Conservation (phyloP, 176 grass and related monocot species). For the Paspalum notatum region DNA sequence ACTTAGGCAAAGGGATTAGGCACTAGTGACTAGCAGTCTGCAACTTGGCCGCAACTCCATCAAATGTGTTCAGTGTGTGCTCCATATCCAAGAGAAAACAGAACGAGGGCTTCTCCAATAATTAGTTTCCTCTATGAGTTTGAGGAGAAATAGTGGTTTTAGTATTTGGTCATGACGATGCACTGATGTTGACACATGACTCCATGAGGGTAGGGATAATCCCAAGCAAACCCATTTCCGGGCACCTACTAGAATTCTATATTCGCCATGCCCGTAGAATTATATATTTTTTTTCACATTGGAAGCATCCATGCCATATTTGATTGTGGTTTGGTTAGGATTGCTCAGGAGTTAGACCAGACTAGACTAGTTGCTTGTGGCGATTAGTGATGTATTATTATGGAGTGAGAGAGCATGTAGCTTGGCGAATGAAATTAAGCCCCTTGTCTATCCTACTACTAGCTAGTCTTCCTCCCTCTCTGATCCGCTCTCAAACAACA, state of each 20-base stretch:
- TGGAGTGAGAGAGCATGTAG: slow-evolving; percentile 34
- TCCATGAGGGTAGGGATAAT: slow-evolving; percentile 54
- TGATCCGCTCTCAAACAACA: slow-evolving; percentile 8
- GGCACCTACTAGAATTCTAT: neutral
- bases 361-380: neutral
- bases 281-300: slow-evolving; percentile 32
- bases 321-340: slow-evolving; percentile 44
- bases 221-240: slow-evolving; percentile 57
- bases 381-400: slow-evolving; percentile 26
- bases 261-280: slow-evolving; percentile 19
- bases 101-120: slow-evolving; percentile 7
- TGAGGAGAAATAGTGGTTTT: slow-evolving; percentile 37
- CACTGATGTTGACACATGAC: slow-evolving; percentile 58
- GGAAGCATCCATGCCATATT: slow-evolving; percentile 25
- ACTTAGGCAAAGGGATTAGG: slow-evolving; percentile 42
- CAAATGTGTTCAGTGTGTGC: slow-evolving; percentile 38
- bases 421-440: slow-evolving; percentile 45
- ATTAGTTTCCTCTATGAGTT: slow-evolving; percentile 1
- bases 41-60: slow-evolving; percentile 25
- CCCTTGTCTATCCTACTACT: slow-evolving; percentile 2
- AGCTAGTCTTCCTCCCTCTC: neutral
- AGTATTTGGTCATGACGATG: slow-evolving; percentile 67
- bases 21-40: slow-evolving; percentile 31
- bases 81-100: neutral
- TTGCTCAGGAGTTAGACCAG: slow-evolving; percentile 14